Base-by-base conservation (phyloP, 1,284 basidiomycete species). In the Somion occarium region DNA sequence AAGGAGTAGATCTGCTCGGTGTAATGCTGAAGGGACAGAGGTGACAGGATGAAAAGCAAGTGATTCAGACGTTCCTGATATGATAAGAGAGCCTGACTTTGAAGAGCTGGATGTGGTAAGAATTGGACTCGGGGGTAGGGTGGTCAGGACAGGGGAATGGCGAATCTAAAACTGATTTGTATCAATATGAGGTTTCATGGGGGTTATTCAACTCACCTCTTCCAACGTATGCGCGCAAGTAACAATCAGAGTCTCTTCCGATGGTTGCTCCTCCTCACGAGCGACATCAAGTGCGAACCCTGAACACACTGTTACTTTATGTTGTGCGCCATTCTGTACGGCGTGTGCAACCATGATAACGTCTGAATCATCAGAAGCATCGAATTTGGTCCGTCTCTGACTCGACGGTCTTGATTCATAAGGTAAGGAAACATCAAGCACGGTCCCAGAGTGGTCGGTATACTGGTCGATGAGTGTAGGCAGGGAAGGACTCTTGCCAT, bases 161-260 rank as follows among this genome's bases (percentile, higher is more conserved):
- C 73, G 71, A 46, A 80, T 77, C 79, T 82, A 51, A 11, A 30
- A 37, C 23, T 25, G 43, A 42, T n/a, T 44, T 4, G 9, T 26
- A 20, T n/a, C 11, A 18, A 12, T 25, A 30, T 46, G 1, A 41
- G 27, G 19, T 23, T 22, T 12, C 13, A 27, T 46, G 25, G 49
- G 24, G 46, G 41, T 43, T 44, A 50, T 19, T 44, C 37, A 27
- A 61, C 74, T 63, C 59, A 75, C 82, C 75, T 82, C 75, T 60
- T 83, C 79, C 23, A 88, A 61, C 2, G 85, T 86, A 62, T 89
- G 87, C 3, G 80, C 82, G 57, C 85, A 89, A 1, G 81, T 81
- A 12, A 86, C 61, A 23, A 87, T 61, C 9, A 80, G 56, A 2
- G 69, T 65, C 23, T 75, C 70, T 2, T 62, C 65, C 61, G 64